Percentiles rank a stretch among this genome's conserved stretches.
phyloP scores from a whole-genome alignment of 1,139 yeast species.

The Wickerhamomyces sp. region DNA sequence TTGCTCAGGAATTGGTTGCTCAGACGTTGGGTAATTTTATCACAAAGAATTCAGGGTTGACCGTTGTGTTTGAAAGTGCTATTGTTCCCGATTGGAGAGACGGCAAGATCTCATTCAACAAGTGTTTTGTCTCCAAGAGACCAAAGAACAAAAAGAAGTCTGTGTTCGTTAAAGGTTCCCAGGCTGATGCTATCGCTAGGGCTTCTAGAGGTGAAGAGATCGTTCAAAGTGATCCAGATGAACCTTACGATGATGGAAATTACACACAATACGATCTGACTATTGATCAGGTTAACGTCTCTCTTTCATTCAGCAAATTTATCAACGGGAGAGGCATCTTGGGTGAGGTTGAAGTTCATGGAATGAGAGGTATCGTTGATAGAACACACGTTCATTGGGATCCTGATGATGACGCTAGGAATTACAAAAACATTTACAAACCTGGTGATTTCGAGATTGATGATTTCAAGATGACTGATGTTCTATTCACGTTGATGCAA shows the following conservation, averaged over 20 bases:
- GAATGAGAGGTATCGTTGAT: conserved; percentile 88
- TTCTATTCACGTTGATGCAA: conserved; percentile 73
- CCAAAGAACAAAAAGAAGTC: conserved; percentile 46
- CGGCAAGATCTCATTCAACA: conserved; percentile 77
- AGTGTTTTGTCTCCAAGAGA: conserved; percentile 81
- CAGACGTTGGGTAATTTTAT: conserved; percentile 73
- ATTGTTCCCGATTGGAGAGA: conserved; percentile 94
- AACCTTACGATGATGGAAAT: conserved; percentile 74
- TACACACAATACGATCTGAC: conserved; percentile 93
- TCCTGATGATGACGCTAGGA: conserved; percentile 75
- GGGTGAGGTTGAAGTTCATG: conserved; percentile 75
- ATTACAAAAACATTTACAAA: conserved; percentile 63
- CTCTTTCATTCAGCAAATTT: conserved; percentile 82
- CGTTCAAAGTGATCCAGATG: conserved; percentile 27
- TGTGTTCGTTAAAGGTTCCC: conserved; percentile 65
- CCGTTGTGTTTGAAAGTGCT: conserved; percentile 89
- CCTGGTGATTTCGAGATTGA: conserved; percentile 95
- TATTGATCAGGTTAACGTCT: conserved; percentile 77
- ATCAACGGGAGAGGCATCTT: conserved; percentile 84
- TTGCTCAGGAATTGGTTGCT: conserved; percentile 88
- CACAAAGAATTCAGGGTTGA: conserved; percentile 79
- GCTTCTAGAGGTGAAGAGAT: conserved; percentile 31
- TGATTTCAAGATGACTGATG: conserved; percentile 76
- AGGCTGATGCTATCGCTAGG: conserved; percentile 53
- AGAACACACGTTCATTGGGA: conserved; percentile 84